phyloP scores from a whole-genome alignment of 2,329 filamentous ascomycete species.

The Neocatenulostroma microsporum region DNA sequence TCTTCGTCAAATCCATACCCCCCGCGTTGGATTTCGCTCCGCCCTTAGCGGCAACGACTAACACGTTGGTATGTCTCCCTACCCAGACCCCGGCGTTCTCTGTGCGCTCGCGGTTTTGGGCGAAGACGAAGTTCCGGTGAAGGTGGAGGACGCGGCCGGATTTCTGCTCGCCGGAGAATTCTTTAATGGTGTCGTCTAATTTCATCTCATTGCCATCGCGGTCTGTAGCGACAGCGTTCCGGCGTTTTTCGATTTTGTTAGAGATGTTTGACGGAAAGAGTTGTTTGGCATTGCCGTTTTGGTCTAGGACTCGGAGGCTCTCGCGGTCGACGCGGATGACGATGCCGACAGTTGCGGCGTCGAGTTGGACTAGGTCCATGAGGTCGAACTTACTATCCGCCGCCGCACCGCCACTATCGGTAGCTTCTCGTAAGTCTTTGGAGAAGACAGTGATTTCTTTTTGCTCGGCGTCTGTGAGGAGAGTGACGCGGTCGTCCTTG shows the following conservation, averaged over 20 bases:
- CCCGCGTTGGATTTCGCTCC: constrained; percentile 58
- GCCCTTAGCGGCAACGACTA: constrained; percentile 89
- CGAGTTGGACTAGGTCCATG: constrained; percentile 88
- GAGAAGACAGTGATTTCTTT: constrained; percentile 96
- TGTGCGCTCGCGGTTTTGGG: constrained; percentile 72
- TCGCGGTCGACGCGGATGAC: constrained; percentile 94
- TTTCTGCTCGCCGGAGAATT: constrained; percentile 75
- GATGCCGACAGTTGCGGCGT: constrained; percentile 84
- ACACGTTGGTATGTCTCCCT: constrained; percentile 73
- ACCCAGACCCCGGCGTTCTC: constrained; percentile 91
- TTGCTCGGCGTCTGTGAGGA: constrained; percentile 87
- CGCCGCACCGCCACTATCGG: constrained; percentile 80
- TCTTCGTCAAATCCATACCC: constrained; percentile 75
- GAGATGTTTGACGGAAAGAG: constrained; percentile 86
- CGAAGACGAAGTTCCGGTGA: constrained; percentile 83
- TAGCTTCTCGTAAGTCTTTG: constrained; percentile 88
- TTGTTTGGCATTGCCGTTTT: constrained; percentile 74
- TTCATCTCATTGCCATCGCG: constrained; percentile 89
- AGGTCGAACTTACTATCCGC: constrained; percentile 83
- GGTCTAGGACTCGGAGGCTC: constrained; percentile 80
- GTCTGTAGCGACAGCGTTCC: constrained; percentile 82
- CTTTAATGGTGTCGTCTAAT: constrained; percentile 84
- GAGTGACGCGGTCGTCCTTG: constrained; percentile 81
- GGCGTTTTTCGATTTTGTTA: constrained; percentile 75
- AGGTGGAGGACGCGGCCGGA: constrained; percentile 89